Evolutionary conservation across 2,329 filamentous ascomycete genomes (phyloP).

Genomic region (Penicillium sp.): DNA sequence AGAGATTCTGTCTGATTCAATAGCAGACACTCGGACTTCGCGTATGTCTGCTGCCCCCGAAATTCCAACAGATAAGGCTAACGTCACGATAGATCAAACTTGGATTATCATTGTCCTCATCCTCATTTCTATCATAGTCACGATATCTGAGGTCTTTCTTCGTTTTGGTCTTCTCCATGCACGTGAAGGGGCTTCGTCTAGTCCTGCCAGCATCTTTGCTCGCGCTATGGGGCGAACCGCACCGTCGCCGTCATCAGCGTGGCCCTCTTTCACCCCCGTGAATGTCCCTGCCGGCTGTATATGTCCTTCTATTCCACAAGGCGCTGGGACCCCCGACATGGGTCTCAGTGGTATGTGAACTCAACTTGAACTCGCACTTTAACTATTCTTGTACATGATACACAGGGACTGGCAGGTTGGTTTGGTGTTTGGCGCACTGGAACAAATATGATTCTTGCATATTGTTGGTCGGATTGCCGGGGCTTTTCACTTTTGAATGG

Average conservation of each 20-base stretch:
- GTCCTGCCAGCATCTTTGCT: slow-evolving; percentile 13
- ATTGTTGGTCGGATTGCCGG: too few species aligned
- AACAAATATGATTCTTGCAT: too few species aligned
- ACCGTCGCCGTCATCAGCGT: slow-evolving; percentile 13
- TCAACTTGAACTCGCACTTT: slow-evolving; percentile 1
- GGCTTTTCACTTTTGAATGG: too few species aligned
- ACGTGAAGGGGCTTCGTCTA: slow-evolving; percentile 19
- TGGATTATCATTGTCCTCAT: slow-evolving; percentile 98
- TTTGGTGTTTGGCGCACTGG: too few species aligned
- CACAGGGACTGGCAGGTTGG: neutral
- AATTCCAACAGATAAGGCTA: slow-evolving; percentile 1
- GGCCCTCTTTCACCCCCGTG: slow-evolving; percentile 7
- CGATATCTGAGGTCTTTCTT: slow-evolving; percentile 79
- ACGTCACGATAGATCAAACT: slow-evolving; percentile 58
- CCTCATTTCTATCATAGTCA: slow-evolving; percentile 82
- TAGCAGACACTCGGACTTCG: slow-evolving; percentile 93
- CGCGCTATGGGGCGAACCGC: slow-evolving; percentile 19
- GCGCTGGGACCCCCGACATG: slow-evolving; percentile 7
- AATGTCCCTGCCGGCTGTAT: slow-evolving; percentile 19
- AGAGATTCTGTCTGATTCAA: slow-evolving; percentile 86
- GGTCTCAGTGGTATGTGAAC: slow-evolving; percentile 10
- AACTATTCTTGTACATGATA: neutral
- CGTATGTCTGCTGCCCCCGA: slow-evolving; percentile 35
- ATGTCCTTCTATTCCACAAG: slow-evolving; percentile 16
- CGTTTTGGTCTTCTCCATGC: slow-evolving; percentile 67